phyloP scores from a whole-genome alignment of 148 eudicot genomes.

The Heliamphora exappendiculata region DNA sequence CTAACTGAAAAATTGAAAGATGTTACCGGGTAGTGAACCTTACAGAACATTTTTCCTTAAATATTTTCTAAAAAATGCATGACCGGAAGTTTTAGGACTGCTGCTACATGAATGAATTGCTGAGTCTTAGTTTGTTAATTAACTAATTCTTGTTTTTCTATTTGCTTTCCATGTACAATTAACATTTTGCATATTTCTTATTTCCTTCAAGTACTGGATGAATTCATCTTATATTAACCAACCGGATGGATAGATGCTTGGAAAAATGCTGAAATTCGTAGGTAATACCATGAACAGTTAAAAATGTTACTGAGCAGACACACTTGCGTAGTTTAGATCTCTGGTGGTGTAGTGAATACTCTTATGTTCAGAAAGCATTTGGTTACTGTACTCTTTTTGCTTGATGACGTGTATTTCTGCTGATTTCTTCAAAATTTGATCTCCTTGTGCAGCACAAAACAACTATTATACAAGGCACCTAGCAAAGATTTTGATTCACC shows the following conservation, averaged over 20 bases:
- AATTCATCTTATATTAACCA: slow-evolving; percentile 51
- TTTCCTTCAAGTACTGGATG: slow-evolving; percentile 65
- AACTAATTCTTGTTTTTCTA: background rate
- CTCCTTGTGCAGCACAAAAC: slow-evolving; percentile 56
- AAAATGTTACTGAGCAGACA: background rate
- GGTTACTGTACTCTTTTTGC: background rate
- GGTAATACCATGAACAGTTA: background rate
- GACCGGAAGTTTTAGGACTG: background rate
- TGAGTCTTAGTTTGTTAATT: background rate
- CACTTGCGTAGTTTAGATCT: background rate
- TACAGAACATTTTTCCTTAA: background rate
- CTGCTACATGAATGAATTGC: background rate
- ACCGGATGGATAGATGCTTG: slow-evolving; percentile 39
- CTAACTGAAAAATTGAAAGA: background rate
- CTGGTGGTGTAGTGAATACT: background rate
- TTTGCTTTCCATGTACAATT: slow-evolving; percentile 14
- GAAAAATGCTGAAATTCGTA: background rate
- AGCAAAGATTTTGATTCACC: slow-evolving; percentile 77
- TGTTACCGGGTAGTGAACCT: background rate
- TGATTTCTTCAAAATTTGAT: background rate
- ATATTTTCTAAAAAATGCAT: background rate
- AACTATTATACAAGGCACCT: slow-evolving; percentile 78
- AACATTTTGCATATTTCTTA: slow-evolving; percentile 60
- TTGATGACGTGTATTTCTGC: background rate
- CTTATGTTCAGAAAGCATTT: background rate